Percentiles rank a stretch among this genome's conserved stretches.
These are phyloP conservation scores for Fusarium sp. DNA, from an alignment of 2,329 filamentous ascomycete species.

Conservation along the genomic window DNA sequence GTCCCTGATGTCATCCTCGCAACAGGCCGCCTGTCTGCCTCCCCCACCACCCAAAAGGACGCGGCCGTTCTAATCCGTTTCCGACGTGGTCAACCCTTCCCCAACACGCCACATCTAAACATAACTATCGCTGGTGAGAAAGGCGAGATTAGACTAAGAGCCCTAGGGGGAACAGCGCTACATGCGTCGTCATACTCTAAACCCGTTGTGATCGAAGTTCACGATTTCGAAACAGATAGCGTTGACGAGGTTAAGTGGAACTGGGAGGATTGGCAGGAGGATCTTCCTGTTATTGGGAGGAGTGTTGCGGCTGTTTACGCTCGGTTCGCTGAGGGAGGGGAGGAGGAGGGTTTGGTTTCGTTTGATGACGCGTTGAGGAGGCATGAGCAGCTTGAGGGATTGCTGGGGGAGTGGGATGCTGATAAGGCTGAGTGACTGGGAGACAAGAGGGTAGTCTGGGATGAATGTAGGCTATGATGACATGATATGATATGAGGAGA, in stretches of 20 bases:
- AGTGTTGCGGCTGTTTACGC: slow-evolving; percentile 69
- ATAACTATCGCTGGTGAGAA: slow-evolving; percentile 65
- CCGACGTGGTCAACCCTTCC: slow-evolving; percentile 61
- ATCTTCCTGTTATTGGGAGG: slow-evolving; percentile 56
- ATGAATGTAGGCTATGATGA: no score
- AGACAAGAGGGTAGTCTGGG: no score
- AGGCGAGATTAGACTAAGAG: slow-evolving; percentile 59
- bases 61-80: slow-evolving; percentile 59
- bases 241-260: slow-evolving; percentile 57
- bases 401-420: slow-evolving; percentile 39
- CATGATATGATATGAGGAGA: no score
- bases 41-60: slow-evolving; percentile 39
- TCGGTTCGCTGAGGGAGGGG: slow-evolving; percentile 55
- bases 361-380: slow-evolving; percentile 57
- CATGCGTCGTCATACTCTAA: slow-evolving; percentile 48
- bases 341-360: slow-evolving; percentile 44
- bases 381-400: slow-evolving; percentile 58
- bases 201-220: slow-evolving; percentile 60
- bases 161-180: slow-evolving; percentile 42
- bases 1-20: slow-evolving; percentile 57
- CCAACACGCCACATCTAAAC: slow-evolving; percentile 55
- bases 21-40: slow-evolving; percentile 51
- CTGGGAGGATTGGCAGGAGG: slow-evolving; percentile 60
- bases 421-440: not conserved
- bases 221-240: slow-evolving; percentile 59